Evolutionary conservation across 371 early-diverging fungal species (phyloP).

Genomic region (Quaeritorhiza haematococci): DNA sequence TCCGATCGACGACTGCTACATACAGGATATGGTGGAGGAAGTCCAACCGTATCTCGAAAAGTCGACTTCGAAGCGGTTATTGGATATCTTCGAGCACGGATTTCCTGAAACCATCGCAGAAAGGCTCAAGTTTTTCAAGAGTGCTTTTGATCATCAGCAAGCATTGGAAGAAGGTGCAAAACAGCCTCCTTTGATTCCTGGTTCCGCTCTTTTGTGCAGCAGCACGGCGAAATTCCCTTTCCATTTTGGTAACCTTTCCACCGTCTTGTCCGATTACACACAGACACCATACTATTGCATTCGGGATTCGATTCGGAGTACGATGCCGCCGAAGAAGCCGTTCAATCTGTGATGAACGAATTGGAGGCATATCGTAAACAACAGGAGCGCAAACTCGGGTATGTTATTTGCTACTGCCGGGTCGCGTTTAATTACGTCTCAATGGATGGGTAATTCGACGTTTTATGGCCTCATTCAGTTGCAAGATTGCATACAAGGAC

Average conservation of each 20-base stretch:
- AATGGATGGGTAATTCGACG: too few species aligned
- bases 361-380: conserved; percentile 64
- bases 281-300: conserved; percentile 61
- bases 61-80: conserved; percentile 21
- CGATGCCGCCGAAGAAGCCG: conserved; percentile 54
- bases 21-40: conserved; percentile 28
- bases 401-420: too few species aligned
- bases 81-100: conserved; percentile 6
- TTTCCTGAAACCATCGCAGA: conserved; percentile 18
- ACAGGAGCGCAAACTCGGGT: conserved; percentile 57
- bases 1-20: too few species aligned
- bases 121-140: conserved; percentile 52
- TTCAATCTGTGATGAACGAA: conserved; percentile 55
- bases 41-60: conserved; percentile 29
- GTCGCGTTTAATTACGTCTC: too few species aligned
- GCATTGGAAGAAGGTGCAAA: conserved; percentile 62
- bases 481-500: conserved; percentile 71
- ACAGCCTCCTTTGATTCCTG: too few species aligned
- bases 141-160: conserved; percentile 65
- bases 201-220: too few species aligned
- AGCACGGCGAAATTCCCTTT: background rate
- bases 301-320: conserved; percentile 71
- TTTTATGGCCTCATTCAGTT: too few species aligned
- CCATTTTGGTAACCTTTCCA: conserved; percentile 2
- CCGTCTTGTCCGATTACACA: too few species aligned